A percentile compares a stretch with the other conserved stretches of the same genome.
phyloP scores from a whole-genome alignment of 257 asterid species.

The Marsdenia floribunda region DNA sequence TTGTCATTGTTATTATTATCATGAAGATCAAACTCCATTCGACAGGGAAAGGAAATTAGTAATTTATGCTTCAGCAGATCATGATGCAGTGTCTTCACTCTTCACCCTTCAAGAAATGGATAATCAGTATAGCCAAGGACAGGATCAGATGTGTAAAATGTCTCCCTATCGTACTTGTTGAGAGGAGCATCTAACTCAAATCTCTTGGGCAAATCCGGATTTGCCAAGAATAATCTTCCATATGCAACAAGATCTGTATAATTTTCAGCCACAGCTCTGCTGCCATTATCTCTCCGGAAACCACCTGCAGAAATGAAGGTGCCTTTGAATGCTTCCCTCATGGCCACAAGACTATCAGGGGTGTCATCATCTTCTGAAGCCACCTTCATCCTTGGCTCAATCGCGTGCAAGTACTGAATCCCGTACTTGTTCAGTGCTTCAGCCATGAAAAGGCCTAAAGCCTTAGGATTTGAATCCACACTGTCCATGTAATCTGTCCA shows the following conservation, averaged over 20 bases:
- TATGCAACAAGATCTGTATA: constrained; percentile 20
- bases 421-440: constrained; percentile 19
- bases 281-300: constrained; percentile 19
- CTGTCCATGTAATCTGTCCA: constrained; percentile 5
- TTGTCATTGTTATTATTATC: no score
- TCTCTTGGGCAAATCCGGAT: constrained; percentile 33
- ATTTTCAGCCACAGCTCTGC: constrained; percentile 19
- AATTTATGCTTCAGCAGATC: no score
- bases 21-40: no score
- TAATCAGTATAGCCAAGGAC: constrained; percentile 30
- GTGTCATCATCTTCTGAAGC: neutral
- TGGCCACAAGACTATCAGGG: constrained; percentile 18
- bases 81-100: no score
- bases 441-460: constrained; percentile 22
- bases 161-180: constrained; percentile 15
- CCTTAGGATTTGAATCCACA: constrained; percentile 25
- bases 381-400: constrained; percentile 25
- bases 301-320: constrained; percentile 25
- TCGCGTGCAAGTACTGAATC: constrained; percentile 18
- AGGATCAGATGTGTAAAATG: constrained; percentile 21
- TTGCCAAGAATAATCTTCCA: constrained; percentile 23
- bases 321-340: constrained; percentile 29
- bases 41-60: no score
- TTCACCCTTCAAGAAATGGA: constrained; percentile 16
- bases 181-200: constrained; percentile 26